Conservation (phyloP, 2,329 filamentous ascomycete species). For the Botryotinia convoluta region DNA sequence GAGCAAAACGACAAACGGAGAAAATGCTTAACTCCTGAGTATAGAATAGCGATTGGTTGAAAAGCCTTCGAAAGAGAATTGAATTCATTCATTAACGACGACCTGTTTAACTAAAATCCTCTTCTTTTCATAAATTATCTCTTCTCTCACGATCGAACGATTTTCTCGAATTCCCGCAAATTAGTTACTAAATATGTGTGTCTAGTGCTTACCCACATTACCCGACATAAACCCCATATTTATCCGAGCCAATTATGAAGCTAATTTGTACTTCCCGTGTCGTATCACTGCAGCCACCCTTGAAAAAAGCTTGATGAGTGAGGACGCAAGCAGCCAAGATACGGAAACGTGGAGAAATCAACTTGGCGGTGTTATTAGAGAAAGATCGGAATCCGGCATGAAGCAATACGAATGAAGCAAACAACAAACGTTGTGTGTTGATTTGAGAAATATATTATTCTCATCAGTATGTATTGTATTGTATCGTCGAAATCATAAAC, state of each 20-base stretch:
- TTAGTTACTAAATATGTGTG: neutral
- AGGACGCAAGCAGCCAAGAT: neutral
- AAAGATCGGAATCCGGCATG: neutral
- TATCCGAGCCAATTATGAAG: neutral
- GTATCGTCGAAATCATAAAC: slow-evolving; percentile 5
- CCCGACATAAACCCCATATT: neutral
- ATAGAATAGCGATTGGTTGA: neutral
- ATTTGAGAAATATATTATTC: neutral
- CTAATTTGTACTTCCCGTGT: neutral
- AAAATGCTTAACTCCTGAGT: neutral
- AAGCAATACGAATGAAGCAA: neutral
- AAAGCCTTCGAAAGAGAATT: neutral
- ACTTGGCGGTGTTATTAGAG: neutral
- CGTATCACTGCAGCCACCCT: neutral
- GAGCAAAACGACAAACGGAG: neutral
- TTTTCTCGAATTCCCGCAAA: neutral
- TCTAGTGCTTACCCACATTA: neutral
- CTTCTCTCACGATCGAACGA: neutral
- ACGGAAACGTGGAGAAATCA: slow-evolving; percentile 8
- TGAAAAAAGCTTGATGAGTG: neutral
- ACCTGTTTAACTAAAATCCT: neutral
- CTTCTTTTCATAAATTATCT: neutral
- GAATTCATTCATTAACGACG: neutral
- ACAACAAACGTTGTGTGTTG: neutral
- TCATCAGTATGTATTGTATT: neutral